Conservation (phyloP, 1,284 basidiomycete genomes). For the Trametes sp. region DNA sequence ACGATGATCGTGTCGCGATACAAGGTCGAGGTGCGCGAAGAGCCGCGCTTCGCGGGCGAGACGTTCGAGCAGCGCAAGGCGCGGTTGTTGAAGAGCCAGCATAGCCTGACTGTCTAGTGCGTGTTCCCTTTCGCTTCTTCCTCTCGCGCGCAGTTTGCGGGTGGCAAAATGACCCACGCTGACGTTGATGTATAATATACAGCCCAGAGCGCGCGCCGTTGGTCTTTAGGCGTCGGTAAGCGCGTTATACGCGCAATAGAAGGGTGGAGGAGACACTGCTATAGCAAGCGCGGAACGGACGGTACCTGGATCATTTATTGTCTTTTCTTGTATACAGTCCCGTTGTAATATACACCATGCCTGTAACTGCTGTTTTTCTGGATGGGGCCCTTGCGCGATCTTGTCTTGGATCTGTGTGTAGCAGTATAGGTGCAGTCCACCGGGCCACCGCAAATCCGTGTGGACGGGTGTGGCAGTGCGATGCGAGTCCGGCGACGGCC, state of each 20-base stretch:
- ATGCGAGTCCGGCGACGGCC: background rate
- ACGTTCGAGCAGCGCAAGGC: constrained; percentile 39
- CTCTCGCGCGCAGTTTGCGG: too few species aligned
- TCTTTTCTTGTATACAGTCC: too few species aligned
- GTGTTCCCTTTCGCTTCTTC: background rate
- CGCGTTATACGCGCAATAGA: too few species aligned
- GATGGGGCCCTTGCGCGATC: too few species aligned
- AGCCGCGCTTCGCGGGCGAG: constrained; percentile 42
- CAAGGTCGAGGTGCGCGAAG: constrained; percentile 38
- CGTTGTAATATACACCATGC: too few species aligned
- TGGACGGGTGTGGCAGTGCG: background rate
- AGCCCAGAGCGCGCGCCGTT: constrained; percentile 27
- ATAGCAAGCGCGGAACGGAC: too few species aligned
- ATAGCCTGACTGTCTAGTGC: constrained; percentile 28
- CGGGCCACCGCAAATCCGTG: background rate
- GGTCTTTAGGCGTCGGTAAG: constrained; percentile 17
- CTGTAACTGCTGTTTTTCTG: too few species aligned
- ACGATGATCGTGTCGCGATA: constrained; percentile 34
- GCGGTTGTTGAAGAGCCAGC: constrained; percentile 36
- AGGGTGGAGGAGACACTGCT: too few species aligned
- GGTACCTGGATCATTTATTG: too few species aligned
- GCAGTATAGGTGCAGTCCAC: too few species aligned
- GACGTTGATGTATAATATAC: background rate
- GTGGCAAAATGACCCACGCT: background rate
- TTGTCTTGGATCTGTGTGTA: too few species aligned